Base-by-base conservation (phyloP, 2,329 filamentous ascomycete species). In the Hypoxylon sp. region DNA sequence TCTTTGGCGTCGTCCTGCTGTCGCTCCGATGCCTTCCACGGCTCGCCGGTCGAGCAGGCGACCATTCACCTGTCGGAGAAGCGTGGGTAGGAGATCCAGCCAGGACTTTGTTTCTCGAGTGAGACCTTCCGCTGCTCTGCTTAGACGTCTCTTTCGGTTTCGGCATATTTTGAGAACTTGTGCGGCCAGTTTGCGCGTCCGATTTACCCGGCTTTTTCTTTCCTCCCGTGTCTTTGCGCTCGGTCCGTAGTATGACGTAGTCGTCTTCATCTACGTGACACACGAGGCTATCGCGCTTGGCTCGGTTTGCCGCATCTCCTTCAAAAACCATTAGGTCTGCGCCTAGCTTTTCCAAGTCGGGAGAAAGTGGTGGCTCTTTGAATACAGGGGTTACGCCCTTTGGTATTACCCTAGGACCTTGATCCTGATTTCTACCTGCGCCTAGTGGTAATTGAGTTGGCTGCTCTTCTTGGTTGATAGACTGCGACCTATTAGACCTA, bases 261-360 rank as follows among this genome's bases (percentile, higher is more conserved):
- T 72, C 68, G n/a, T 72, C 70, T 48, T 72, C 69, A 28, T 72
- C 70, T 13, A 65, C 65, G 49, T 71, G 68, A 19, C 70, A 72
- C 26, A 67, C 62, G 10, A 72, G 61, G 30, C 68, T 70, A 47
- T 72, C 70, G 6, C 70, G 66, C 37, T 62, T 64, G 4, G 54
- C 50, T 4, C 62, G 65, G n/a, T 39, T 64, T 13, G 60, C 59
- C 10, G 52, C 26, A 5, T 58, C 61, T n/a, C 55, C 64, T 62
- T 71, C 58, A 17, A 72, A 70, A 15, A 71, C 59, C 62, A 71
- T 64, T 0, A 72, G 59, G 22, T 72, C 70, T 15, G 67, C 66
- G 17, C 64, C 69, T 2, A 72, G 44, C 46, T 62, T 70, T 39
- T 71, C 68, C 26, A 72, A 39, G 20, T 69, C 65, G 0, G 66